phyloP scores from a whole-genome alignment of 208 protist genomes.

The Leishmania tarentolae region DNA sequence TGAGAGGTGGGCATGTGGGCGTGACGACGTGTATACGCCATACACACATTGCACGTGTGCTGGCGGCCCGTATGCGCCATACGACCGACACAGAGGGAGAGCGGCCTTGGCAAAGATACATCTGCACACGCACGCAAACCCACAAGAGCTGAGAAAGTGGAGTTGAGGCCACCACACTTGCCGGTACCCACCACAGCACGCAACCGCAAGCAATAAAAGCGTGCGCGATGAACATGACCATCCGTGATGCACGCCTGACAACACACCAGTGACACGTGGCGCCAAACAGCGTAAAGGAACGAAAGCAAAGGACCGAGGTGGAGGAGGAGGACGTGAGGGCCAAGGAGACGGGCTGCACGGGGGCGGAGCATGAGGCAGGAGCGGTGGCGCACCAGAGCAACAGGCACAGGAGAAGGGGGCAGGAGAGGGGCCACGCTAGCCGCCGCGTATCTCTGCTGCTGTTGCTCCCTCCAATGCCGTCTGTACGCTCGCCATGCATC shows the following conservation, averaged over 20 bases:
- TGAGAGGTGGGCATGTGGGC: background rate
- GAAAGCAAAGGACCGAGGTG: no score
- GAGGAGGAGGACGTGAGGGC: background rate
- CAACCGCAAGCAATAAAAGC: no score
- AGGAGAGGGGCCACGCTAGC: slow-evolving; percentile 7
- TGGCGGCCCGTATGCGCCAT: background rate
- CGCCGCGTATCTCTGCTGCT: background rate
- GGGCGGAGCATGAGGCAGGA: background rate
- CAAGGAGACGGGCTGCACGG: background rate
- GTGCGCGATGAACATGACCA: no score
- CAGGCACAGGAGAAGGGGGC: background rate
- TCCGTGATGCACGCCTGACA: background rate
- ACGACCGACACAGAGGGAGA: background rate
- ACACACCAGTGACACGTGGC: background rate
- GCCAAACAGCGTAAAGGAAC: background rate
- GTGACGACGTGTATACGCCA: background rate
- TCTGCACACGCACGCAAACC: background rate
- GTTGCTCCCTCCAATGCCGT: background rate
- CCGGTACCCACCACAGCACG: no score
- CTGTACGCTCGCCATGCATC: background rate
- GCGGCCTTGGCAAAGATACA: background rate
- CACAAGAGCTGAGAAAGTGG: background rate
- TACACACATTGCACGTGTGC: background rate
- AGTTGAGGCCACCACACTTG: background rate
- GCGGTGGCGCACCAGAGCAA: background rate